A percentile compares a stretch with the other conserved stretches of the same genome.
phyloP scores from a whole-genome alignment of 2,329 filamentous ascomycete species.

The Diplocarpon rosae region DNA sequence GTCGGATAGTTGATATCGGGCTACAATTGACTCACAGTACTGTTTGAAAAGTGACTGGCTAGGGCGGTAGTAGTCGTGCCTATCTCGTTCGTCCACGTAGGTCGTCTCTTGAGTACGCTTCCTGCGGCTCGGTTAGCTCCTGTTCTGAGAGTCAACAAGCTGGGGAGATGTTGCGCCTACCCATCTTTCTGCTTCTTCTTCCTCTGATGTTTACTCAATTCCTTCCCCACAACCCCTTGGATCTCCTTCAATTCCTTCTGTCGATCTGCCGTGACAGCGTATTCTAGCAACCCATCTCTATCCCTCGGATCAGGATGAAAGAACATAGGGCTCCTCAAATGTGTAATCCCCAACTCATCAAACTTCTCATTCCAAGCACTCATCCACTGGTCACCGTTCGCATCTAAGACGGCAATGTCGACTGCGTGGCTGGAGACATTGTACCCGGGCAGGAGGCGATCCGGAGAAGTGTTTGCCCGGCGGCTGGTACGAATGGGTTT shows the following conservation, averaged over 20 bases:
- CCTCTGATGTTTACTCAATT: slow-evolving; percentile 69
- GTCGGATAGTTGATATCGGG: slow-evolving; percentile 46
- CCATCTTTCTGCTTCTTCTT: slow-evolving; percentile 43
- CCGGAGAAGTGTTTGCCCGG: slow-evolving; percentile 28
- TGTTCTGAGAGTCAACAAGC: neutral
- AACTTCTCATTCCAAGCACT: slow-evolving; percentile 61
- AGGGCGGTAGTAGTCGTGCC: slow-evolving; percentile 59
- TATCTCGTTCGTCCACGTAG: slow-evolving; percentile 49
- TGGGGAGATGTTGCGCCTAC: slow-evolving; percentile 29
- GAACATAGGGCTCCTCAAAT: slow-evolving; percentile 71
- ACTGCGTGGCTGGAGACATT: slow-evolving; percentile 9
- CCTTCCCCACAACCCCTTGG: slow-evolving; percentile 63
- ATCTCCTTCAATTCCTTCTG: slow-evolving; percentile 59
- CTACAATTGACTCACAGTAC: slow-evolving; percentile 46
- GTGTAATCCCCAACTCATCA: slow-evolving; percentile 54
- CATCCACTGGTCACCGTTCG: slow-evolving; percentile 54
- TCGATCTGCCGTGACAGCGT: slow-evolving; percentile 47
- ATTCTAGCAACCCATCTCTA: slow-evolving; percentile 60
- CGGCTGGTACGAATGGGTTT: slow-evolving; percentile 23
- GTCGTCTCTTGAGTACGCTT: slow-evolving; percentile 19
- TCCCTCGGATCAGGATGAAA: slow-evolving; percentile 72
- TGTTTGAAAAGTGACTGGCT: slow-evolving; percentile 50
- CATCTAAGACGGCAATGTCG: slow-evolving; percentile 55
- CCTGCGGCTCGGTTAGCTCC: neutral
- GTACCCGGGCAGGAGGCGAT: slow-evolving; percentile 22